phyloP scores from a whole-genome alignment of 2,329 filamentous ascomycete species.

The Phoma sp. region DNA sequence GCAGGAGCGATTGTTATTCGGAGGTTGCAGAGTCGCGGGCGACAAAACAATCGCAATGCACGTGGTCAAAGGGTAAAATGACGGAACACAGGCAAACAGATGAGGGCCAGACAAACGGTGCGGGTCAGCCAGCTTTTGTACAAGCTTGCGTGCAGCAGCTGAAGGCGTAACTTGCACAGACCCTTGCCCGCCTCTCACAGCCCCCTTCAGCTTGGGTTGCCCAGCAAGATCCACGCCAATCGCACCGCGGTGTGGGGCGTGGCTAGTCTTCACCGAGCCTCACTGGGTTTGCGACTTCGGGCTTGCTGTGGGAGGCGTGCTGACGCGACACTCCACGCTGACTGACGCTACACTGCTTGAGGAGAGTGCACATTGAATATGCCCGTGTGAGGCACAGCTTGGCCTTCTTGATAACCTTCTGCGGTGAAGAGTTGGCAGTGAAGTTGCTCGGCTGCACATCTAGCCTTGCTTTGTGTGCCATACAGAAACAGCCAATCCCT shows the following conservation, averaged over 20 bases:
- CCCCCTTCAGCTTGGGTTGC: not conserved
- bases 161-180: not conserved
- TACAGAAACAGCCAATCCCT: slow-evolving; percentile 5
- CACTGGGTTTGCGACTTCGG: slow-evolving; percentile 28
- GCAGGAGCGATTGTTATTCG: not conserved
- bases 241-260: not conserved
- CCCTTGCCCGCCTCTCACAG: too few relatives aligned
- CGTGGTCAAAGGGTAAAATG: slow-evolving; percentile 8
- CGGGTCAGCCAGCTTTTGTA: slow-evolving; percentile 18
- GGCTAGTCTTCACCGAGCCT: slow-evolving; percentile 27
- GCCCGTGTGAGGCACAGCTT: slow-evolving; percentile 6
- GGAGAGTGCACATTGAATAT: slow-evolving; percentile 4
- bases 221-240: slow-evolving; percentile 5
- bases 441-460: slow-evolving; percentile 3
- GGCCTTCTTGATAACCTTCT: not conserved
- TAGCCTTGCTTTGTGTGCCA: slow-evolving; percentile 10
- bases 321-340: slow-evolving; percentile 18
- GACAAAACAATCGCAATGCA: slow-evolving; percentile 11
- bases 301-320: slow-evolving; percentile 15
- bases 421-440: not conserved
- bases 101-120: slow-evolving; percentile 10
- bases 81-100: slow-evolving; percentile 9
- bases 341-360: slow-evolving; percentile 17
- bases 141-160: slow-evolving; percentile 17
- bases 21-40: not conserved